Conservation (phyloP, 208 protist species). For the Trypanosoma vivax region DNA sequence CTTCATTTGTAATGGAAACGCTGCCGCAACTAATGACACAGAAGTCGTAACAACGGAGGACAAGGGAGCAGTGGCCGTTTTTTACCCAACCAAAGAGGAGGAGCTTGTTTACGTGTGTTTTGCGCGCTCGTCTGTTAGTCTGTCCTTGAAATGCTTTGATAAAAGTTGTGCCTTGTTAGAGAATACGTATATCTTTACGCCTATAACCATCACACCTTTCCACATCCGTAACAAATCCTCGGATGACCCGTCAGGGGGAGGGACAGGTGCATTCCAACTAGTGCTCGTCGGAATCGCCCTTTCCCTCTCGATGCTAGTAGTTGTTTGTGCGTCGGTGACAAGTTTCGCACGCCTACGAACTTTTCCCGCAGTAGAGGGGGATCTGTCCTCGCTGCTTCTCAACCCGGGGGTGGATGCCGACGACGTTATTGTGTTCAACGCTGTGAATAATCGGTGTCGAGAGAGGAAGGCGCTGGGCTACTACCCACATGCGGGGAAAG, state of each 20-base stretch:
- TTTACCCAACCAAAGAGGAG: not conserved
- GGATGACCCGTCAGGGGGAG: not conserved
- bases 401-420: not conserved
- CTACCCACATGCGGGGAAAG: not conserved
- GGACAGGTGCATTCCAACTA: not conserved
- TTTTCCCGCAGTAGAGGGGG: too few relatives aligned
- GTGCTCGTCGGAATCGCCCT: too few relatives aligned
- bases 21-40: constrained; percentile 3
- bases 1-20: constrained; percentile 4
- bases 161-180: not conserved
- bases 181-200: constrained; percentile 5
- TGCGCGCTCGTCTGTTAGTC: constrained; percentile 1
- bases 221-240: not conserved
- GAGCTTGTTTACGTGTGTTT: constrained; percentile 16
- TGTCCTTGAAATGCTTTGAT: not conserved
- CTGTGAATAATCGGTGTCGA: not conserved
- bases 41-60: not conserved
- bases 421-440: not conserved
- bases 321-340: not conserved
- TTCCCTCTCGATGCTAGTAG: too few relatives aligned
- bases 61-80: not conserved
- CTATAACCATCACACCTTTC: constrained; percentile 15
- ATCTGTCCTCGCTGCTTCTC: not conserved
- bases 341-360: not conserved
- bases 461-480: not conserved